Evolutionary conservation across 345 rosid genomes (phyloP).

Genomic region (Nephelium lappaceum): DNA sequence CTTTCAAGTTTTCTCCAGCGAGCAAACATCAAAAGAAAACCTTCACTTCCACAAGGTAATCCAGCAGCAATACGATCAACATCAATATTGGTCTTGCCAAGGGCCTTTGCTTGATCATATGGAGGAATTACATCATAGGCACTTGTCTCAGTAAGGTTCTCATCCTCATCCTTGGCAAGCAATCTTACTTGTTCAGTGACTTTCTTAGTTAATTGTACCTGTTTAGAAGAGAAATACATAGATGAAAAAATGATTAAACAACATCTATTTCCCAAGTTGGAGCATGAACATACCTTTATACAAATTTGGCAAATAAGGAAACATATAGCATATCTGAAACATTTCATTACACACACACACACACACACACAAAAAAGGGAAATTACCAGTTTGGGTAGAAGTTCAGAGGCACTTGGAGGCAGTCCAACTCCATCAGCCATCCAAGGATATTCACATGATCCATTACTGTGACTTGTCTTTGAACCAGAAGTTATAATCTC

Average conservation of each 20-base stretch:
- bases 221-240: constrained; percentile 24
- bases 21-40: constrained; percentile 97
- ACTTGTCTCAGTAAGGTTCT: constrained; percentile 68
- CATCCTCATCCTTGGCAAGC: constrained; percentile 93
- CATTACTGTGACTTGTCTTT: constrained; percentile 52
- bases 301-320: neutral
- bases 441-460: constrained; percentile 79
- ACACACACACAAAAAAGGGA: neutral
- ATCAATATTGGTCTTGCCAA: constrained; percentile 96
- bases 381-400: constrained; percentile 74
- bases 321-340: neutral
- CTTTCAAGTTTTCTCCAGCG: constrained; percentile 99
- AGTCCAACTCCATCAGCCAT: constrained; percentile 97
- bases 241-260: neutral
- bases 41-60: constrained; percentile 98
- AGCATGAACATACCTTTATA: neutral
- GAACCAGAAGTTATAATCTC: constrained; percentile 71
- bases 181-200: constrained; percentile 92
- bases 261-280: neutral
- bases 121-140: constrained; percentile 72
- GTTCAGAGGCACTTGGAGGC: constrained; percentile 77
- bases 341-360: neutral
- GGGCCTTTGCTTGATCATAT: constrained; percentile 99
- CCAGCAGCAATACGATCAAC: constrained; percentile 99
- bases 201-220: constrained; percentile 86